Conservation (phyloP, 441 rosid genomes). For the Gossypium davidsonii region DNA sequence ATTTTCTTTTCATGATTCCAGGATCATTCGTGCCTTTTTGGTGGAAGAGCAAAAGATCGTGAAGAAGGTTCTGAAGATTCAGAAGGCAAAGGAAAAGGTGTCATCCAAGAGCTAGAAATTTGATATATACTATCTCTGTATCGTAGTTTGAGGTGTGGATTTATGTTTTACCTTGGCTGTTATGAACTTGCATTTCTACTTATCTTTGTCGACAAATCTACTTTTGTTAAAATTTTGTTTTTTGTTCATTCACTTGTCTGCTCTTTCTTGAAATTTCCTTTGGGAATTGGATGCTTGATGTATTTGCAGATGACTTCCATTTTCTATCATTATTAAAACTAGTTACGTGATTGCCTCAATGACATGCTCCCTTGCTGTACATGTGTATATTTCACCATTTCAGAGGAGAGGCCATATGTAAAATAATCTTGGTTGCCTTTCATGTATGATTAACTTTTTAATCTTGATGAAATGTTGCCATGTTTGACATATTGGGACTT, state of each 20-base stretch:
- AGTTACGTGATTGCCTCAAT: not conserved
- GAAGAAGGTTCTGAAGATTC: constrained; percentile 61
- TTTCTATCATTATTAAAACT: not conserved
- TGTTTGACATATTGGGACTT: not conserved
- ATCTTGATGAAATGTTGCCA: not conserved
- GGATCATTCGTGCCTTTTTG: constrained; percentile 56
- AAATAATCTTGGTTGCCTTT: not conserved
- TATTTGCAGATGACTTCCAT: constrained; percentile 1
- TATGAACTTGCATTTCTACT: constrained; percentile 23
- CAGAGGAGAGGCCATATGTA: not conserved
- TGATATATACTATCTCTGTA: constrained; percentile 19
- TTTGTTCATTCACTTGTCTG: not conserved
- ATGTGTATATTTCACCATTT: not conserved
- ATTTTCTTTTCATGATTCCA: not conserved
- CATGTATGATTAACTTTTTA: not conserved
- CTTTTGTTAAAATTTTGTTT: constrained; percentile 27
- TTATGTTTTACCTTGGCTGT: constrained; percentile 15
- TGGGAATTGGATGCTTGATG: constrained; percentile 11
- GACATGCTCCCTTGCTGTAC: not conserved
- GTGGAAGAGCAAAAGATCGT: constrained; percentile 29
- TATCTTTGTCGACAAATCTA: not conserved
- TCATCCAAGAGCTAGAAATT: constrained; percentile 19
- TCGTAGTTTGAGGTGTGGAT: constrained; percentile 20
- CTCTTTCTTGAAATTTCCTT: constrained; percentile 12
- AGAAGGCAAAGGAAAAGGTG: constrained; percentile 53